phyloP scores from a whole-genome alignment of 441 rosid species.

The Eutrema salsugineum region DNA sequence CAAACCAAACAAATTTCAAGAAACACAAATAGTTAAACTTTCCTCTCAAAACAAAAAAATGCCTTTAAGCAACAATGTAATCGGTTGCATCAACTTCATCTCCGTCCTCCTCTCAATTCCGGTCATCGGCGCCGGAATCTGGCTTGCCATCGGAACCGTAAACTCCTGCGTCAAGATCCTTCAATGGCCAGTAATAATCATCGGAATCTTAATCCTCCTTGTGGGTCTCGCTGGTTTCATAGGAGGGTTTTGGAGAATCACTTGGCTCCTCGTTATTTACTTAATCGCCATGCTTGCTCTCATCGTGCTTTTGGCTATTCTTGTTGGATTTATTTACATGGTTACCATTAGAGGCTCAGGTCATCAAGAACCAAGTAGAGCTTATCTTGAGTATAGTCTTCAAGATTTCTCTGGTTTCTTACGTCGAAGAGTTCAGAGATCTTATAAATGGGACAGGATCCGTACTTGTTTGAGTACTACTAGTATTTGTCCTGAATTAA shows the following conservation, averaged over 20 bases:
- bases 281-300: slow-evolving; percentile 71
- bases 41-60: slow-evolving; percentile 30
- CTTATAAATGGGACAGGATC: slow-evolving; percentile 86
- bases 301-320: slow-evolving; percentile 51
- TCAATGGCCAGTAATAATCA: slow-evolving; percentile 81
- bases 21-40: background rate
- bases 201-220: slow-evolving; percentile 65
- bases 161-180: slow-evolving; percentile 79
- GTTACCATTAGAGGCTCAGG: slow-evolving; percentile 76
- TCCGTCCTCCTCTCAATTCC: slow-evolving; percentile 85
- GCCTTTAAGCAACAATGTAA: slow-evolving; percentile 89
- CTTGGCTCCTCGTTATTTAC: slow-evolving; percentile 66
- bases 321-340: slow-evolving; percentile 71
- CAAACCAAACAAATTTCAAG: slow-evolving; percentile 19
- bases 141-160: slow-evolving; percentile 68
- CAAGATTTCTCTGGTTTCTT: slow-evolving; percentile 79
- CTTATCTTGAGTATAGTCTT: slow-evolving; percentile 72
- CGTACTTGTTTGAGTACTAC: slow-evolving; percentile 64
- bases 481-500: slow-evolving; percentile 57
- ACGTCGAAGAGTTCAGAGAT: slow-evolving; percentile 58
- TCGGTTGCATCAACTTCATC: slow-evolving; percentile 82
- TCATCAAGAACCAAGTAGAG: slow-evolving; percentile 60
- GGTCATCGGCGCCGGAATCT: slow-evolving; percentile 76
- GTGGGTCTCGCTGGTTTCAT: slow-evolving; percentile 74
- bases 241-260: slow-evolving; percentile 83